Base-by-base conservation (phyloP, 2,329 filamentous ascomycete species). In the Aaosphaeria arxii region DNA sequence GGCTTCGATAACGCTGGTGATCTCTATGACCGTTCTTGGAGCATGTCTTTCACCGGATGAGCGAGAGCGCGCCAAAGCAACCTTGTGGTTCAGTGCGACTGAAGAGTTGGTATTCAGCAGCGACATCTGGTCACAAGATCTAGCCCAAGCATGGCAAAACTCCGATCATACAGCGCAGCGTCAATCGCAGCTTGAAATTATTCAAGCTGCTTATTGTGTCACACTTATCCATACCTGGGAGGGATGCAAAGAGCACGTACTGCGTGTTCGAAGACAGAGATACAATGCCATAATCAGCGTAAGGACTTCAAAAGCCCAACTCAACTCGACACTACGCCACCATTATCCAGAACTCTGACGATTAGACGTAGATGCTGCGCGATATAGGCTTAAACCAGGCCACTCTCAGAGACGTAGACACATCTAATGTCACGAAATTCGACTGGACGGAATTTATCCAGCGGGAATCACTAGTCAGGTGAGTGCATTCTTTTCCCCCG, bases 21-120 rank as follows among this genome's bases (percentile, higher is more conserved):
- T 42, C 13, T 30, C 46, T n/a, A 44, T 48, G 46, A 28, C 31
- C 5, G 28, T 48, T 2, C 7, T 48, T 7, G 46, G 46, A 3
- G 46, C 46, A 5, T 48, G 42, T 38, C 42, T 48, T 11, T 48
- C 46, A 6, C 33, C 42, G 13, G 42, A 42, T 13, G 42, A 48
- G 5, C 42, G 30, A n/a, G 46, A 48, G 9, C 36, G 38, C 4
- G 46, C 36, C 7, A 28, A 11, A 13, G 46, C 46, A 4, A 42
- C 44, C 13, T 7, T 45, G 30, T 48, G 46, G 46, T 44, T 48
- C 30, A 41, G 45, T 31, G 13, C 35, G 6, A 30, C 41, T 6
- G 46, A 48, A 29, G 42, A 48, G 28, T 30, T 44, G 6, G 42
- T 48, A 4, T 48, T 44, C 30, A 31, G 29, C 17, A 36, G 45